A percentile compares a stretch with the other conserved stretches of the same genome.
These are phyloP conservation scores for Cystobasidium slooffiae DNA, from an alignment of 1,284 basidiomycete species.

Conservation along the genomic window DNA sequence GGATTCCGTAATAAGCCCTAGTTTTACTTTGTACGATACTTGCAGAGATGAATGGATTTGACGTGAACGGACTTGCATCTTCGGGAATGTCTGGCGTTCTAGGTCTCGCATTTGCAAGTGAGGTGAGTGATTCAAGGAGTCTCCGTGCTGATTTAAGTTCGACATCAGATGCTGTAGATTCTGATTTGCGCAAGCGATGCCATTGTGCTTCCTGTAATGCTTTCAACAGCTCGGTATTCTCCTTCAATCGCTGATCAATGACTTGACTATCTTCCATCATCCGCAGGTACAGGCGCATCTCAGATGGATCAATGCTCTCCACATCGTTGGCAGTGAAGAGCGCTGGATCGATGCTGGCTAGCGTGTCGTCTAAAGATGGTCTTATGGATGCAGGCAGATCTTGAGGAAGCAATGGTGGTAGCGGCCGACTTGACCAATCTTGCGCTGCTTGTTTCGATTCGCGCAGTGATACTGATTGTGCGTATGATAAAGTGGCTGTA, in stretches of 20 bases:
- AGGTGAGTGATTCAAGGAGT: constrained; percentile 17
- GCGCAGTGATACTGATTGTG: constrained; percentile 15
- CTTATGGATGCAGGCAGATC: background rate
- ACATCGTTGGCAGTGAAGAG: constrained; percentile 1
- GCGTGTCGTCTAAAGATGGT: background rate
- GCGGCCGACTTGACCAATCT: constrained; percentile 23
- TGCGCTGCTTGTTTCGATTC: background rate
- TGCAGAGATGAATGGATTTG: background rate
- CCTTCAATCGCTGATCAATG: constrained; percentile 28
- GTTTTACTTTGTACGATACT: constrained; percentile 22
- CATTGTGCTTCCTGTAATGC: constrained; percentile 40
- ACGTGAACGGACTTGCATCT: background rate
- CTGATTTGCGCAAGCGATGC: constrained; percentile 12
- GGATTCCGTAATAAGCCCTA: constrained; percentile 22
- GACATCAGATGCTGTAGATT: background rate
- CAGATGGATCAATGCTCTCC: background rate
- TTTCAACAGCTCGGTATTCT: constrained; percentile 30
- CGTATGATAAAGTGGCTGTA: constrained; percentile 44
- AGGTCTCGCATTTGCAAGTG: constrained; percentile 33
- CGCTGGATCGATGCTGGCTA: constrained; percentile 23
- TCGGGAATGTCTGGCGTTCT: constrained; percentile 11
- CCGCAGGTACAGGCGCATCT: constrained; percentile 9
- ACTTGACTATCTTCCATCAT: constrained; percentile 27
- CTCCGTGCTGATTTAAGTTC: constrained; percentile 28
- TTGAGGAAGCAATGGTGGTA: constrained; percentile 28